Base-by-base conservation (phyloP, 108 stramenopile species). In the Skeletonema potamos region DNA sequence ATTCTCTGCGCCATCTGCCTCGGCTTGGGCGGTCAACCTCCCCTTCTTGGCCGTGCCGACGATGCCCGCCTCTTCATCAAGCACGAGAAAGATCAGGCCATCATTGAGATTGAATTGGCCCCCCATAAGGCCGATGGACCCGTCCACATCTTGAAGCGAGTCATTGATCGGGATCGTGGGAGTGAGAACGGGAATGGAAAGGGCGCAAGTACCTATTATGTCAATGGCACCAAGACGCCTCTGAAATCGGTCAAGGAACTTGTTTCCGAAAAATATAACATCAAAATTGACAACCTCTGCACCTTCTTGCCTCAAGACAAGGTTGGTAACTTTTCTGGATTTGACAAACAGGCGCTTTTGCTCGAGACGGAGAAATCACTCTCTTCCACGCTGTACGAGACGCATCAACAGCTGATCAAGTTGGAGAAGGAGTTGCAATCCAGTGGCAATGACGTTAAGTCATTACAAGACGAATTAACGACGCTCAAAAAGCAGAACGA, bases 261-360 rank as follows among this genome's bases (percentile, higher is more conserved):
- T 27, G 88, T 95, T 11, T 22, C 64, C 10, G 69, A 74, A 44
- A 62, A 68, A 17, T 94, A 91, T 51, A 72, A 91, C 48, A 96
- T 98, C 18, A 68, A 86, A 10, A 85, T 99, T 66, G 91, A 96
- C 66, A 99, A 99, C 73, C 82, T 98, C 12, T 97, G 96, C 78
- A 96, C 96, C 28, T 96, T 99, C 63, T 70, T 99, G 15, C 98
- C 98, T 7, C 98, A 99, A 77, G 97, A 99, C 51, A 83, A 82
- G 66, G 97, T 99, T 6, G 94, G 95, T 7, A 85, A 73, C 44
- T 99, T 99, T 70, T 86, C 87, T n/a, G 92, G 89, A 18, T 86
- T 95, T 67, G 66, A 86, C 51, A 75, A 90, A 27, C 66, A 90
- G 60, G 74, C 92, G 24, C 79, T 97, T 4, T 69, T 97, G 33